A percentile compares a stretch with the other conserved stretches of the same genome.
Conservation (phyloP, 805 yeast species). For the Candida wancherniae region DNA sequence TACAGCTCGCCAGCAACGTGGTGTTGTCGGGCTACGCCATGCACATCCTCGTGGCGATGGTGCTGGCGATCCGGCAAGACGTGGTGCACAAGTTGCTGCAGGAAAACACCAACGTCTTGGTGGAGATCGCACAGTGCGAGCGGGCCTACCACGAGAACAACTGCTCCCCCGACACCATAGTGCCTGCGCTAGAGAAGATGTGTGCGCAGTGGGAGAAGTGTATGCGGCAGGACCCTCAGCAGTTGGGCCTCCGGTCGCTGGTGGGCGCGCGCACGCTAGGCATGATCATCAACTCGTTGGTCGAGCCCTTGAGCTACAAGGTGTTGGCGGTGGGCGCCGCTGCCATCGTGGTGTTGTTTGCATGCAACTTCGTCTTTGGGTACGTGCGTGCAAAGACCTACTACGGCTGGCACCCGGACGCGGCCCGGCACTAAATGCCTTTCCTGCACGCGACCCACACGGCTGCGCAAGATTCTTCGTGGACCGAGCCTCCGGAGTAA, state of each 20-base stretch:
- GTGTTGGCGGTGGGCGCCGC: constrained; percentile 45
- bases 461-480: not conserved
- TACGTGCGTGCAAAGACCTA: constrained; percentile 54
- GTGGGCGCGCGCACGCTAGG: constrained; percentile 63
- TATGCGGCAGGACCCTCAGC: constrained; percentile 53
- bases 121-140: constrained; percentile 53
- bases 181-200: constrained; percentile 52
- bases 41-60: constrained; percentile 39
- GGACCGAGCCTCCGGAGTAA: not conserved
- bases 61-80: constrained; percentile 51
- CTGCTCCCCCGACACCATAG: constrained; percentile 51
- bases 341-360: constrained; percentile 43
- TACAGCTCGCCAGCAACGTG: constrained; percentile 52
- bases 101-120: constrained; percentile 39
- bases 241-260: constrained; percentile 45
- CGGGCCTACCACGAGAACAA: constrained; percentile 48
- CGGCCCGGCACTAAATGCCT: constrained; percentile 4
- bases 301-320: constrained; percentile 65
- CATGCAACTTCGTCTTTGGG: constrained; percentile 62
- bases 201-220: constrained; percentile 65
- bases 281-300: constrained; percentile 52
- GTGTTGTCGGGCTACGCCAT: constrained; percentile 42
- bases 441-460: too few relatives aligned
- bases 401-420: constrained; percentile 29
- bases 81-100: constrained; percentile 47